Evolutionary conservation across 2,329 filamentous ascomycete genomes (phyloP), one percentile per base, ranked within the genome.

Genomic region (Cladosporium oxysporum): DNA sequence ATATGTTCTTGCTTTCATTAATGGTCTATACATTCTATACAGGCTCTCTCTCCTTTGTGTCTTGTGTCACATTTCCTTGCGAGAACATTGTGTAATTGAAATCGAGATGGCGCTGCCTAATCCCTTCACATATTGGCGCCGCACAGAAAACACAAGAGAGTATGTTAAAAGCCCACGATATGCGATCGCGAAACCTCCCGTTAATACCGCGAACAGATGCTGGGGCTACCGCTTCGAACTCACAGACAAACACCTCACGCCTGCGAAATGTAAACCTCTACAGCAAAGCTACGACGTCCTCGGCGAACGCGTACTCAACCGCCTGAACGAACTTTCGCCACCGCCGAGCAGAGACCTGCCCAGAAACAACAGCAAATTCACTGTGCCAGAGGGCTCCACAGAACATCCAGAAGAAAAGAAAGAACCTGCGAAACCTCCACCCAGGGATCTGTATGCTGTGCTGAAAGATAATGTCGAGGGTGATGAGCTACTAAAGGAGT

Each of bases 221-320:
- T 92, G 88, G 87, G 89, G 86, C 23, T 85, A 91, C 72, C 84
- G 82, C 7, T 93, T 93, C 74, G 84, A 88, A 71, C 89, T 90
- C 83, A 91, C 90, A 0, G 75, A 83, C 6, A 77, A 87, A 3
- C 91, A 94, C 75, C 78, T 86, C 21, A 86, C 85, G 1, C 77
- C 81, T 7, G 83, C 88, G 64, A 80, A 91, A 71, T 79, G 89
- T 47, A 77, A 84, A 63, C 85, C 84, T 3, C 74, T 90, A 69
- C 88, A 88, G 59, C 84, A 86, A 66, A 85, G 85, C 1, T 93
- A 91, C 73, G 91, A 94, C 76, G 82, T 81, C 8, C 79, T 92
- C 1, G 90, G 84, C 35, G 87, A 91, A 69, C 83, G 90, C 66
- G 89, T 87, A 66, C 79, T 92, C 18, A 82, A 88, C 66, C 81